phyloP scores from a whole-genome alignment of 306 rosid species.

The Acacia acuminata region DNA sequence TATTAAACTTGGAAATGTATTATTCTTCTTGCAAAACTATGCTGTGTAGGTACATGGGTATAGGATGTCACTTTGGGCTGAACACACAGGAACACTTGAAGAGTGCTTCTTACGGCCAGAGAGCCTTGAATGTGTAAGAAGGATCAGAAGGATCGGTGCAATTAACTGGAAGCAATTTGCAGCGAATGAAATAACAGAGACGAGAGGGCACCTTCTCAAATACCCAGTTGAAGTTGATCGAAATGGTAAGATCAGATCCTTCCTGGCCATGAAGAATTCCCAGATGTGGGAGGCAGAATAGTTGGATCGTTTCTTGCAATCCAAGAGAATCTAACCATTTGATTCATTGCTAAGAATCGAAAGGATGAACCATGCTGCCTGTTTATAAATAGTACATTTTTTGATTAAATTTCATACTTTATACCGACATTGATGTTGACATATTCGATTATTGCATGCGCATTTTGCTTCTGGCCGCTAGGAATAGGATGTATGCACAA shows the following conservation, averaged over 20 bases:
- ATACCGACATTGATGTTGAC: neutral
- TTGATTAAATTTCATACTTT: neutral
- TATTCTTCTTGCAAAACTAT: slow-evolving; percentile 4
- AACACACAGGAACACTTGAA: slow-evolving; percentile 75
- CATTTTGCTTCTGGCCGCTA: slow-evolving; percentile 5
- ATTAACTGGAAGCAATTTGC: slow-evolving; percentile 83
- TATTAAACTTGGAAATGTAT: no score
- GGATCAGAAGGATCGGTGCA: slow-evolving; percentile 72
- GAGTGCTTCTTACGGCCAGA: slow-evolving; percentile 76
- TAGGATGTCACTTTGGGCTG: slow-evolving; percentile 98
- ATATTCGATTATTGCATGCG: neutral
- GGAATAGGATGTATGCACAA: slow-evolving; percentile 28
- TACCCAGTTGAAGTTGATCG: slow-evolving; percentile 89
- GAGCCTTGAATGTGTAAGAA: slow-evolving; percentile 85
- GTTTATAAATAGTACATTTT: neutral
- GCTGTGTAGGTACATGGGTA: slow-evolving; percentile 71
- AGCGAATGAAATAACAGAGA: slow-evolving; percentile 68
- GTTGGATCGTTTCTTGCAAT: slow-evolving; percentile 90
- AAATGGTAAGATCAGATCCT: slow-evolving; percentile 81
- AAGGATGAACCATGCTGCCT: neutral
- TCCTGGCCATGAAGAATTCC: slow-evolving; percentile 78
- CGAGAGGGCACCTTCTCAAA: slow-evolving; percentile 78
- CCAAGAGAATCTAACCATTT: slow-evolving; percentile 88
- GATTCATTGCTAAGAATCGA: slow-evolving; percentile 25
- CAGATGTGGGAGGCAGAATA: slow-evolving; percentile 89